Evolutionary conservation across 2,329 filamentous ascomycete species (phyloP).

Genomic region (Pseudovirgaria hyperparasitica): DNA sequence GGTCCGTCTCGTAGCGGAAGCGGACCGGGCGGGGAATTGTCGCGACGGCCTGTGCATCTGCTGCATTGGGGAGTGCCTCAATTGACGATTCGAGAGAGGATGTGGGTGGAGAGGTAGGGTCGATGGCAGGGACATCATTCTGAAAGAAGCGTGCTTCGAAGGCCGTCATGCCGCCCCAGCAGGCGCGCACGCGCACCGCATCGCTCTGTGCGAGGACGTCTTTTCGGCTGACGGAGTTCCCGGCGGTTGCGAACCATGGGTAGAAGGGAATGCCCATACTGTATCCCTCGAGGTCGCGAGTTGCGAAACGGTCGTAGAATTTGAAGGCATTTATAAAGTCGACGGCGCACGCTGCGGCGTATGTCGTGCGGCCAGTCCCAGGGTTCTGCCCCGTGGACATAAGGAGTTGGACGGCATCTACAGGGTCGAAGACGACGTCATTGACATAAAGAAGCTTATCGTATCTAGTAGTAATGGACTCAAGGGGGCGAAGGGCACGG

Average conservation of each 20-base stretch:
- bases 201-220: constrained; percentile 50
- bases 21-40: constrained; percentile 23
- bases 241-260: constrained; percentile 49
- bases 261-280: constrained; percentile 52
- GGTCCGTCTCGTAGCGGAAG: constrained; percentile 29
- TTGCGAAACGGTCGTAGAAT: constrained; percentile 64
- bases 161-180: constrained; percentile 67
- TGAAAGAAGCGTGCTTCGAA: constrained; percentile 51
- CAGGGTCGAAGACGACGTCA: constrained; percentile 51
- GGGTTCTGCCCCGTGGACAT: constrained; percentile 49
- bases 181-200: constrained; percentile 57
- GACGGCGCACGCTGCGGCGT: constrained; percentile 57
- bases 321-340: constrained; percentile 57
- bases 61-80: no score
- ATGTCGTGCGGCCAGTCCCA: constrained; percentile 38
- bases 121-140: constrained; percentile 11
- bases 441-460: constrained; percentile 51
- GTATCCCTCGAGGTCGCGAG: constrained; percentile 52
- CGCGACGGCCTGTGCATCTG: constrained; percentile 1
- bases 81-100: constrained; percentile 11
- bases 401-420: constrained; percentile 47
- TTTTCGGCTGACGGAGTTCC: constrained; percentile 38
- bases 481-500: constrained; percentile 51
- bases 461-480: constrained; percentile 41
- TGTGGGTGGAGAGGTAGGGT: constrained; percentile 1